Evolutionary conservation across 1,139 yeast species (phyloP).

Genomic region (Zygosaccharomyces pseudobailii): DNA sequence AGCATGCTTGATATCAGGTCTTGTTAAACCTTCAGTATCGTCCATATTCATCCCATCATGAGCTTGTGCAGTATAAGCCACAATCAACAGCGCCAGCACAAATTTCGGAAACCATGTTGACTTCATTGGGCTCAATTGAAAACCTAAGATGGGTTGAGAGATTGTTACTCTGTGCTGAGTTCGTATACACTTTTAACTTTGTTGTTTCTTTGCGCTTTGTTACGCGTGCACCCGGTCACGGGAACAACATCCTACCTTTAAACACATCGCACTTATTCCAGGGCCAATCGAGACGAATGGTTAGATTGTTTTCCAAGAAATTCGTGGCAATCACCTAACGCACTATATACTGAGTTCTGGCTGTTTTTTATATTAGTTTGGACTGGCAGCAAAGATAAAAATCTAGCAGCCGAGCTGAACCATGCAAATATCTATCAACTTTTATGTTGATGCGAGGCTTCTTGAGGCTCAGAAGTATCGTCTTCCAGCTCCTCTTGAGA

Average conservation of each 20-base stretch:
- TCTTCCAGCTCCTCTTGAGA: not conserved
- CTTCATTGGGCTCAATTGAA: not conserved
- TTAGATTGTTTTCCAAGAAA: not conserved
- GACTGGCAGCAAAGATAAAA: not conserved
- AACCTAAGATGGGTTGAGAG: not conserved
- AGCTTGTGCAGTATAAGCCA: not conserved
- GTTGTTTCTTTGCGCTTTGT: not conserved
- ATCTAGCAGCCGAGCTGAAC: not conserved
- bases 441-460: not conserved
- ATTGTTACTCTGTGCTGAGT: not conserved
- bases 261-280: no score
- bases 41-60: constrained; percentile 30
- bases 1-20: constrained; percentile 40
- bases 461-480: not conserved
- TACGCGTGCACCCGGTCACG: constrained; percentile 3
- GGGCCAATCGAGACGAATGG: not conserved
- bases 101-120: not conserved
- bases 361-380: not conserved
- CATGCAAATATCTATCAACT: constrained; percentile 3
- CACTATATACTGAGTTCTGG: not conserved
- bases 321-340: not conserved
- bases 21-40: constrained; percentile 27
- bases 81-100: not conserved
- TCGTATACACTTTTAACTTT: not conserved
- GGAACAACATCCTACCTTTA: not conserved